Conservation (phyloP, 306 rosid species). For the Vigna hirtella region DNA sequence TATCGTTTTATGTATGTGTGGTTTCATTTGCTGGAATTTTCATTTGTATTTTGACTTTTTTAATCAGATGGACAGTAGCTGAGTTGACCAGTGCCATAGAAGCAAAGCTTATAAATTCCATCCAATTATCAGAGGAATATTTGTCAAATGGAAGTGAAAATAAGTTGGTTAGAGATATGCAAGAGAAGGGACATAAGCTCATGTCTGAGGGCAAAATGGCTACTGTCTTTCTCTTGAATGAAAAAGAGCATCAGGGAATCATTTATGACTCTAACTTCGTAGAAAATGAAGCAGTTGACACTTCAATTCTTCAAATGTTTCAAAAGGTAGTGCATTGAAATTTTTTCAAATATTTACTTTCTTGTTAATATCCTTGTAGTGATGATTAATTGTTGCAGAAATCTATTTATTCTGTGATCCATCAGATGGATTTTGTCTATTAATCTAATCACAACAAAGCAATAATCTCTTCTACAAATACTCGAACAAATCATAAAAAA, state of each 20-base stretch:
- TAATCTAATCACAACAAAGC: conserved; percentile 23
- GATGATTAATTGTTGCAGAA: conserved; percentile 13
- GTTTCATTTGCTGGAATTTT: conserved; percentile 44
- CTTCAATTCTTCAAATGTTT: conserved; percentile 45
- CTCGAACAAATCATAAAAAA: conserved; percentile 12
- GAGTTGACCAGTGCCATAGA: conserved; percentile 60
- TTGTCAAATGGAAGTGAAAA: conserved; percentile 56
- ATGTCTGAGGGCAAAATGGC: conserved; percentile 81
- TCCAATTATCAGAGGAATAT: conserved; percentile 61
- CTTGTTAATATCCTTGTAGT: background rate
- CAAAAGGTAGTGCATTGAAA: conserved; percentile 59
- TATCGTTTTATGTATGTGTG: background rate
- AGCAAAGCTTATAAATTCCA: conserved; percentile 50
- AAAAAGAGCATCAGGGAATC: conserved; percentile 45
- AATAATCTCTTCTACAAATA: conserved; percentile 31
- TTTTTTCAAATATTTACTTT: conserved; percentile 33
- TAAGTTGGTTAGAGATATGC: conserved; percentile 56
- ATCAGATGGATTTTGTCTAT: conserved; percentile 21
- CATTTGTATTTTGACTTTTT: conserved; percentile 42
- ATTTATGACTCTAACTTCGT: conserved; percentile 45
- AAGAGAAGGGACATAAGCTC: conserved; percentile 68
- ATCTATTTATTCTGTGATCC: conserved; percentile 21
- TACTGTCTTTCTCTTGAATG: conserved; percentile 65
- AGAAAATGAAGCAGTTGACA: conserved; percentile 52
- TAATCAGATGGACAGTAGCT: conserved; percentile 70